Evolutionary conservation across 2,329 filamentous ascomycete species (phyloP), one percentile per base, ranked within the genome.

Genomic region (Arthrinium puccinioides): DNA sequence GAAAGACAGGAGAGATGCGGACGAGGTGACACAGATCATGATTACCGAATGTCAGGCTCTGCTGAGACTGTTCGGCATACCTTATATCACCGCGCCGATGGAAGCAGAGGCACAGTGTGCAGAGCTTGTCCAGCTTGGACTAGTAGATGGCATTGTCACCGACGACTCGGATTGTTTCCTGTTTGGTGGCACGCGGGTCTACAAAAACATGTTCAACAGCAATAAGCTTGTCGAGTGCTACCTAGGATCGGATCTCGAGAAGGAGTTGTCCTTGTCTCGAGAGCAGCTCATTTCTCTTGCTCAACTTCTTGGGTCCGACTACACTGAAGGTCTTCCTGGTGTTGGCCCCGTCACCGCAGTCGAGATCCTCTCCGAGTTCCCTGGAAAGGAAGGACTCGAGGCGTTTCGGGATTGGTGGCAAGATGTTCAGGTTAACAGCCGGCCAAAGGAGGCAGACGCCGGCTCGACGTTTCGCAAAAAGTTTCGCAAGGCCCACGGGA

Each of bases 201-300:
- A 98, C 71, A 98, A 98, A 61, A 98, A 98, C 67, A 94, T 98
- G 88, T 98, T 98, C 70, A 98, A 96, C 61, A 83, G 87, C 51
- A 92, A 92, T 60, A 98, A 98, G 57, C 94, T 87, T 51, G 92
- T 98, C 28, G 92, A 98, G 63, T 97, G 92, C 62, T 98, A 97
- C 56, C 74, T 98, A 9, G 66, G 80, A 3, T 70, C 68, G 0
- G 92, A 98, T 53, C 69, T 98, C 1, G 87, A 94, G 52, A 84
- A 84, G 49, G 94, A 98, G 51, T 82, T 96, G 44, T 87, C 85
- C 0, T 75, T 98, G 0, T 83, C 86, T 4, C 79, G 90, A n/a
- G 73, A 83, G 37, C 87, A 90, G 53, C 78, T 98, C 36, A 95
- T 98, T 44, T 76, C 84, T 14, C 76, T 97, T 41, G 92, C 92